A percentile compares a stretch with the other conserved stretches of the same genome.
Conservation (phyloP, 2,329 filamentous ascomycete species). For the Apiospora arundinis region DNA sequence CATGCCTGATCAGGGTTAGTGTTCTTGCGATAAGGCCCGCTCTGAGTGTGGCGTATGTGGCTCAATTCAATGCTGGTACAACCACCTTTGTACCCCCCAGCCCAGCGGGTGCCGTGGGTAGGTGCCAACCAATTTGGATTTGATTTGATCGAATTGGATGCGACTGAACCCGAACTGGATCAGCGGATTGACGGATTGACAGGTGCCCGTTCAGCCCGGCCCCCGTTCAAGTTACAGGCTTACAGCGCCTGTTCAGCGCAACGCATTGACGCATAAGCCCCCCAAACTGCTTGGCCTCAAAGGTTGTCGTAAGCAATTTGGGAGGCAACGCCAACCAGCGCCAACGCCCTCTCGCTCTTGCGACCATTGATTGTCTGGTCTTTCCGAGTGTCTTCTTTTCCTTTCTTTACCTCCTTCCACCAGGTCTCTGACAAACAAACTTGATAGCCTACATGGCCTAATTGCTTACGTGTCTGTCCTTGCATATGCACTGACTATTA, state of each 20-base stretch:
- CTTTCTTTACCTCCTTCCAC: slow-evolving; percentile 1
- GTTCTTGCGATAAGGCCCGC: background rate
- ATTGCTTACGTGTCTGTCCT: slow-evolving; percentile 20
- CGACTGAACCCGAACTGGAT: background rate
- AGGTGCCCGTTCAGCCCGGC: background rate
- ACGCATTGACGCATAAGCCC: slow-evolving; percentile 14
- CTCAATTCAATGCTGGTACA: background rate
- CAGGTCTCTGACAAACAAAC: slow-evolving; percentile 1
- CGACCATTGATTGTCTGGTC: background rate
- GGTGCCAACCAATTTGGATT: background rate
- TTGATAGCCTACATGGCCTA: slow-evolving; percentile 24
- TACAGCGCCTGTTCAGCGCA: background rate
- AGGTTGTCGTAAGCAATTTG: slow-evolving; percentile 13
- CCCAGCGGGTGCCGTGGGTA: no score
- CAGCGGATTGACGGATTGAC: background rate
- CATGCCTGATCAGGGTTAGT: slow-evolving; percentile 17
- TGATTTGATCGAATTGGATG: no score
- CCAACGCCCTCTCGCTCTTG: background rate
- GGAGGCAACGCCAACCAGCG: background rate
- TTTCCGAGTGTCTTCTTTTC: background rate
- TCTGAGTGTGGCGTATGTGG: slow-evolving; percentile 5
- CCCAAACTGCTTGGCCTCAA: slow-evolving; percentile 6
- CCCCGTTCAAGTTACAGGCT: slow-evolving; percentile 1
- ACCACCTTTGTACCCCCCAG: background rate
- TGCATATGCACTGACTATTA: slow-evolving; percentile 25